Conservation (phyloP, 2,329 filamentous ascomycete genomes). For the Sclerotinia subarctica region DNA sequence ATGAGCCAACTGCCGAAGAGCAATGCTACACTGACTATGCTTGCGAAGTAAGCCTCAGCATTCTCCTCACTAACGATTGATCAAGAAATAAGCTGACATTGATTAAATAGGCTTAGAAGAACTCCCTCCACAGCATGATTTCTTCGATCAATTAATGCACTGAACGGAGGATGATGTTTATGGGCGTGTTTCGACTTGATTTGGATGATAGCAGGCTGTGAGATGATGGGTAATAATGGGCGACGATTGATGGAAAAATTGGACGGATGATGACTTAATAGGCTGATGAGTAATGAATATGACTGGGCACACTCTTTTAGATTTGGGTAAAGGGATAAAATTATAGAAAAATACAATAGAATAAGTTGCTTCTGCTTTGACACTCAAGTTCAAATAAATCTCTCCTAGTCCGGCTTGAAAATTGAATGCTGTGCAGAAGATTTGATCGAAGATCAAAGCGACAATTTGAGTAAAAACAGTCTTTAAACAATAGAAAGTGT, state of each 20-base stretch:
- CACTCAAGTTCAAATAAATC: background rate
- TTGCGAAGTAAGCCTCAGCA: constrained; percentile 11
- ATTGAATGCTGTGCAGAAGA: background rate
- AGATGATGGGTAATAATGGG: background rate
- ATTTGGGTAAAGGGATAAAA: background rate
- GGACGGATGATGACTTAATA: background rate
- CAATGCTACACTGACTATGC: constrained; percentile 20
- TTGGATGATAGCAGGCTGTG: background rate
- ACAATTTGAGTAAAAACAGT: background rate
- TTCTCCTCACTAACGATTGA: background rate
- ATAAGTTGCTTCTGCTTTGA: background rate
- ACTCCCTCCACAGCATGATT: background rate
- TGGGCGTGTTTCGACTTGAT: background rate
- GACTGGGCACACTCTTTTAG: constrained; percentile 12
- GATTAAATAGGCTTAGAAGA: constrained; percentile 1
- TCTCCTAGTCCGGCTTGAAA: background rate
- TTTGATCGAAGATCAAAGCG: background rate
- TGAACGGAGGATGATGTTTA: background rate
- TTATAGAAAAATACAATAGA: background rate
- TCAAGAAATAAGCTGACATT: constrained; percentile 7
- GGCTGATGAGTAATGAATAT: background rate
- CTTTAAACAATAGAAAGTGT: background rate
- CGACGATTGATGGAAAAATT: background rate
- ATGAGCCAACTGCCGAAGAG: constrained; percentile 7
- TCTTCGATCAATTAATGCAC: background rate